Evolutionary conservation across 2,329 filamentous ascomycete species (phyloP), one percentile per base, ranked within the genome.

Genomic region (Dendrostoma leiphaemia): DNA sequence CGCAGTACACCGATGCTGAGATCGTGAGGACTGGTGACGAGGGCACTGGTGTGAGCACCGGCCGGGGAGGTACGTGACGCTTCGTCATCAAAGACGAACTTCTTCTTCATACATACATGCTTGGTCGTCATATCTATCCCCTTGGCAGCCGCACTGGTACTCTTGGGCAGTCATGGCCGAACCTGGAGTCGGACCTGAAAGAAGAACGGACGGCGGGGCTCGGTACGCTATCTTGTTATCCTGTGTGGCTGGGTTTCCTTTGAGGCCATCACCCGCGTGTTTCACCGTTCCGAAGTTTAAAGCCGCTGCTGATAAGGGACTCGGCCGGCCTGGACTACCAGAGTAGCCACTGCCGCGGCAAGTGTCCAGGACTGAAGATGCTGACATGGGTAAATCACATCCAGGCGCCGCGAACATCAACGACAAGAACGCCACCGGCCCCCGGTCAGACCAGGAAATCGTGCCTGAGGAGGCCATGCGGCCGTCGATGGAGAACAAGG

Each of bases 1-100:
- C 81, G 34, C 63, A 76, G 61, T 87, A 87, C 64, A 76, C 77
- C 58, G 84, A 87, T 60, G 84, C 83, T 62, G 80, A 82, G 59
- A 81, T 87, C 50, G 81, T 82, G 53, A 80, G 83, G 45, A 64
- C 74, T 40, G 82, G 81, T 47, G 65, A 71, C 3, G 73, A 74
- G 64, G 81, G 81, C 59, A 80, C 77, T 66, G 81, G 84, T 61
- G 83, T 76, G 66, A 83, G 80, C 66, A 76, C 80, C 9, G 82
- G 82, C 21, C 77, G 81, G 63, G 81, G 81, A 74, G 81, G 81
- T 82, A 69, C 62, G 74, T 62, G 28, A 44, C 38, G n/a, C n/a
- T n/a, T n/a, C n/a, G n/a, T n/a, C n/a, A n/a, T n/a, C n/a, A n/a
- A n/a, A n/a, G n/a, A n/a, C n/a, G n/a, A 47, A 5, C 31, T 19